Base-by-base conservation (phyloP, 371 early-diverging fungal genomes). In the Quaeritorhiza haematococci region DNA sequence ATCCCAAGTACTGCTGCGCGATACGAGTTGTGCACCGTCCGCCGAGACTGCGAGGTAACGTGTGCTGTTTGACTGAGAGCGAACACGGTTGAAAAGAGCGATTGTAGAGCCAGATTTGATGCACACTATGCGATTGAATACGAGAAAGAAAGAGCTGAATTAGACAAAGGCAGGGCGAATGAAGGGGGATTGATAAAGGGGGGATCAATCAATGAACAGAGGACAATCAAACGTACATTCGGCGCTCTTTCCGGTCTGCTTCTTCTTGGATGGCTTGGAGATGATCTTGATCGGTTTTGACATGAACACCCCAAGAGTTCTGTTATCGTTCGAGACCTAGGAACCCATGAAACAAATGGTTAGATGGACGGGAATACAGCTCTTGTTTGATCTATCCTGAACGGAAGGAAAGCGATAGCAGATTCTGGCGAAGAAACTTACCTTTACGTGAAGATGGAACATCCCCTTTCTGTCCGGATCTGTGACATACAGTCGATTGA, bases 381-480 rank as follows among this genome's bases (percentile, higher is more conserved):
- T n/a, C n/a, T n/a, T 19, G 38, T 13, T 13, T 38, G 13, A 13
- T 38, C 19, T 13, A 38, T 42, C 17, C 23, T 50, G 24, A 21
- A 27, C 38, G 28, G 15, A 6, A 38, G 10, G 15, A 19, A 8
- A 44, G 8, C 28, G n/a, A n/a, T n/a, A n/a, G n/a, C n/a, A n/a
- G n/a, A n/a, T n/a, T n/a, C n/a, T n/a, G n/a, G n/a, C n/a, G n/a
- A n/a, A n/a, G n/a, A n/a, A n/a, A 35, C 45, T 28, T n/a, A 35
- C 72, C 30, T 85, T 81, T 49, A 89, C 88, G 26, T 78, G 62
- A 8, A 90, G 85, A 43, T 88, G 79, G 0, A 90, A 88, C 28
- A 78, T 77, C 56, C 87, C 89, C 67, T 90, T 88, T 59, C 86
- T 88, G 53, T 92, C 92, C 0, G 84, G 85, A 58, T 88, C 91